phyloP scores from a whole-genome alignment of 2,329 filamentous ascomycete genomes.

The Intubia oerlemansii region DNA sequence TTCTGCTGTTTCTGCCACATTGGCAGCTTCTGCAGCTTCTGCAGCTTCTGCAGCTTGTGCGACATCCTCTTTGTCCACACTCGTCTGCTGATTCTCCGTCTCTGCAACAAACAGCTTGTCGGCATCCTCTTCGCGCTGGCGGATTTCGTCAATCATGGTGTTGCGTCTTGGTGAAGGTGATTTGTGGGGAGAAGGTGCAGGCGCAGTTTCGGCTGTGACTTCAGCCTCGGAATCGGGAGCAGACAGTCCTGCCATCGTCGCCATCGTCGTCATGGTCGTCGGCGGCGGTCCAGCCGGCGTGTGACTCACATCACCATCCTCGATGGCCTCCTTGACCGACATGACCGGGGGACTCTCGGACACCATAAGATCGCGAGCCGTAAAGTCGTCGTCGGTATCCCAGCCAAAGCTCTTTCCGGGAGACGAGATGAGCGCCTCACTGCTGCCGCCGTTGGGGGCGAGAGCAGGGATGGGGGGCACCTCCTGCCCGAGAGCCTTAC shows the following conservation, averaged over 20 bases:
- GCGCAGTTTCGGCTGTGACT: constrained; percentile 5
- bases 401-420: constrained; percentile 32
- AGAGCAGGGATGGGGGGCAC: too few species aligned
- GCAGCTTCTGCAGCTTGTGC: too few species aligned
- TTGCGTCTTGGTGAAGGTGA: too few species aligned
- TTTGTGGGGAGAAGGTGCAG: too few species aligned
- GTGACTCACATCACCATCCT: constrained; percentile 13
- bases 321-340: constrained; percentile 11
- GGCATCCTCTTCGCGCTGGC: constrained; percentile 10
- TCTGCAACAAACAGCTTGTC: too few species aligned
- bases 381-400: constrained; percentile 36
- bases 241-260: too few species aligned
- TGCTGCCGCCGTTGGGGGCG: not conserved
- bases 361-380: constrained; percentile 30
- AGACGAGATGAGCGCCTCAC: constrained; percentile 5
- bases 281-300: not conserved
- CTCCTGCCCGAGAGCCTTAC: too few species aligned
- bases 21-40: too few species aligned
- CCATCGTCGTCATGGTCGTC: too few species aligned
- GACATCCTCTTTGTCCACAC: too few species aligned
- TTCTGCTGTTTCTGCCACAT: too few species aligned
- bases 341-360: constrained; percentile 33
- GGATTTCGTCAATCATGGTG: constrained; percentile 23
- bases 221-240: constrained; percentile 7
- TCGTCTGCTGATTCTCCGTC: too few species aligned